phyloP scores from a whole-genome alignment of 768 basidiomycete species.

The Naganishia randhawae region DNA sequence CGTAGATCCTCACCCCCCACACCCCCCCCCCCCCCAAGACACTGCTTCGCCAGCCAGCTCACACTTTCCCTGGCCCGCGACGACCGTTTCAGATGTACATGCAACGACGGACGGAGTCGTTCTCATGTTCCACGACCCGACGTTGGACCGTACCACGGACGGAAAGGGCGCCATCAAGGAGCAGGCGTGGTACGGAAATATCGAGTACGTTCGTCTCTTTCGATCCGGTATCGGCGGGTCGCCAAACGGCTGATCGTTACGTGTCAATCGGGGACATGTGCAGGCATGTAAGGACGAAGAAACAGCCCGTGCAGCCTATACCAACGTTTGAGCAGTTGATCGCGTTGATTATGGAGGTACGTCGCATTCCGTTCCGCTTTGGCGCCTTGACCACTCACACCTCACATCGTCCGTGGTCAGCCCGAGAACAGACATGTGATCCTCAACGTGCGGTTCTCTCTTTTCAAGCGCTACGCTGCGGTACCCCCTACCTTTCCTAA shows the following conservation, averaged over 20 bases:
- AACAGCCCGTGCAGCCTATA: conserved; percentile 50
- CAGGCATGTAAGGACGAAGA: conserved; percentile 49
- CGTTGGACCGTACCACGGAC: conserved; percentile 50
- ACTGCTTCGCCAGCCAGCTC: no score
- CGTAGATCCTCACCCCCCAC: no score
- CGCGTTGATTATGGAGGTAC: conserved; percentile 49
- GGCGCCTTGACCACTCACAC: no score
- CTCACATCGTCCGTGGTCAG: no score
- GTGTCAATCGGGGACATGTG: not conserved
- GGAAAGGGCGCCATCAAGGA: conserved; percentile 47
- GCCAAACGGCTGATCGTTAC: not conserved
- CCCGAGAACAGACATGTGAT: conserved; percentile 49
- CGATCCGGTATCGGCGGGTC: not conserved
- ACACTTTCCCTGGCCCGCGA: not conserved
- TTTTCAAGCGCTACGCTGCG: not conserved
- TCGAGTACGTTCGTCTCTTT: conserved; percentile 40
- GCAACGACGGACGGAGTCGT: conserved; percentile 46
- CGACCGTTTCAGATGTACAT: conserved; percentile 40
- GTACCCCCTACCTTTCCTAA: not conserved
- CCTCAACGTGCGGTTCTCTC: conserved; percentile 41
- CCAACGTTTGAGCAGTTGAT: conserved; percentile 49
- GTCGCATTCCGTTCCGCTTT: conserved; percentile 11
- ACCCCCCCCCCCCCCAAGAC: no score
- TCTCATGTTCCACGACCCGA: conserved; percentile 52
- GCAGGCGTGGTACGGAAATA: conserved; percentile 48